Evolutionary conservation across 805 yeast species (phyloP), one percentile per base, ranked within the genome.

Genomic region (Diddensiella transvaalensis): DNA sequence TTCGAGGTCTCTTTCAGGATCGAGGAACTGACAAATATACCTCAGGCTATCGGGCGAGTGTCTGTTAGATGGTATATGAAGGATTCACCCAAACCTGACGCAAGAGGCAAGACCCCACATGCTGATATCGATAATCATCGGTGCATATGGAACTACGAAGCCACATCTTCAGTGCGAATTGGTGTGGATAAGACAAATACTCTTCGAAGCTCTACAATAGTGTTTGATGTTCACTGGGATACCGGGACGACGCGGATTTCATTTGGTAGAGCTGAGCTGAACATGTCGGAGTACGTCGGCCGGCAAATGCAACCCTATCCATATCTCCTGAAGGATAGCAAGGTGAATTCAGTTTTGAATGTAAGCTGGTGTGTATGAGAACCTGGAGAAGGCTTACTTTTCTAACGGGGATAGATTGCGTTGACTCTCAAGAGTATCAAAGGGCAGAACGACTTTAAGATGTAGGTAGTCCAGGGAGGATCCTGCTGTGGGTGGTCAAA

Each of bases 1-100:
- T 90, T 87, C 64, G 69, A 77, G 43, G 71, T 87, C 36, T 64
- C 72, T 18, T 66, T 87, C 23, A 65, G 74, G 15, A 74, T 89
- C 42, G 76, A 78, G 47, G 95, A 87, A 54, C 69, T 91, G 41
- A 75, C 83, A n/a, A 90, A 90, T 59, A 77, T 91, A 23, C 98
- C 98, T 1, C 89, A 86, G 55, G 73, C 83, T 1, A 70, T 80
- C 2, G 95, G 95, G 0, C 62, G 70, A 32, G 80, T 91, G 56
- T 80, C 65, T 53, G 77, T 88, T 17, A 80, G 82, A 49, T 76
- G 90, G 76, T 72, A 70, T 39, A 68, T 86, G 6, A 72, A 74
- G 47, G 88, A 84, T 52, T 69, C 78, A 42, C 70, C 45, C 56
- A 67, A 38, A 35, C 66, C 70, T n/a, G 71, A 71, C n/a, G 56